phyloP scores from a whole-genome alignment of 805 yeast species.

The Spathaspora hagerdaliae region DNA sequence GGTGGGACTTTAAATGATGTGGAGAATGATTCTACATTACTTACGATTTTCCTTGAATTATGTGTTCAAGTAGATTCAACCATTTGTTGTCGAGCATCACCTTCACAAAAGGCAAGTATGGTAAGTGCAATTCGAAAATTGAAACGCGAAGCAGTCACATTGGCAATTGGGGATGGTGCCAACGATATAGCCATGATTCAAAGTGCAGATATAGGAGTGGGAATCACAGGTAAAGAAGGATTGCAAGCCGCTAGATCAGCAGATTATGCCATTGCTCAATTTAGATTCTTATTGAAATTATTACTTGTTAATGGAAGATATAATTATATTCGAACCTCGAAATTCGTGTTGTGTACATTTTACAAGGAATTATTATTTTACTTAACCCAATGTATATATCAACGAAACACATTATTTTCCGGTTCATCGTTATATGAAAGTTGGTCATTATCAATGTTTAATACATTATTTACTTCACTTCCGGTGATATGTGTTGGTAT shows the following conservation, averaged over 20 bases:
- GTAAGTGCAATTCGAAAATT: conserved; percentile 75
- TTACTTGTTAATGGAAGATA: conserved; percentile 93
- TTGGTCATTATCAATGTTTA: conserved; percentile 96
- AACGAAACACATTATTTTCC: conserved; percentile 80
- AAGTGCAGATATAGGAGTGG: conserved; percentile 96
- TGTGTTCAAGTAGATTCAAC: conserved; percentile 88
- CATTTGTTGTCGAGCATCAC: conserved; percentile 93
- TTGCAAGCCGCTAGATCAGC: conserved; percentile 94
- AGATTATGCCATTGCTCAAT: conserved; percentile 94
- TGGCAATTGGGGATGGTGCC: conserved; percentile 99
- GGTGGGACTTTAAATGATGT: conserved; percentile 79
- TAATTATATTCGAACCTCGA: conserved; percentile 87
- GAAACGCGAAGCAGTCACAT: conserved; percentile 67
- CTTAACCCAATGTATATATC: conserved; percentile 82
- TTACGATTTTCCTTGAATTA: conserved; percentile 76
- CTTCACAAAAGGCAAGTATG: conserved; percentile 92
- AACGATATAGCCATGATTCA: conserved; percentile 99
- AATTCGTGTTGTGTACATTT: conserved; percentile 88
- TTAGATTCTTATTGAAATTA: conserved; percentile 76
- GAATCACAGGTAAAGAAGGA: conserved; percentile 97
- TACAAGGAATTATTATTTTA: conserved; percentile 92
- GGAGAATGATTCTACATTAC: conserved; percentile 67
- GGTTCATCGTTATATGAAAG: conserved; percentile 93
- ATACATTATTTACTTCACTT: conserved; percentile 89
- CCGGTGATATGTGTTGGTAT: conserved; percentile 93